A percentile compares a stretch with the other conserved stretches of the same genome.
Conservation (phyloP, 106 monocot species). For the Gastrodia elata region DNA sequence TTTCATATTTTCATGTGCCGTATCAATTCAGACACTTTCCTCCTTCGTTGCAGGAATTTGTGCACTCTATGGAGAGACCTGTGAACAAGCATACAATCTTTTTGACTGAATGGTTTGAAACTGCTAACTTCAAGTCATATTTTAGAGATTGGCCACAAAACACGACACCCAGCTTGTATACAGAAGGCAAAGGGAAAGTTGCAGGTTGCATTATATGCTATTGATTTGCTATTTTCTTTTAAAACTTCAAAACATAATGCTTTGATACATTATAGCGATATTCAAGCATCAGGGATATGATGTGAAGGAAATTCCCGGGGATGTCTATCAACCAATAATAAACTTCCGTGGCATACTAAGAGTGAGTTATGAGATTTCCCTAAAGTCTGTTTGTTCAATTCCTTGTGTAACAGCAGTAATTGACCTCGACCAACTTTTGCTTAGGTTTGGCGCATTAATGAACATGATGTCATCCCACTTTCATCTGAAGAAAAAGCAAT, state of each 20-base stretch:
- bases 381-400: background rate
- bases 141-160: constrained; percentile 42
- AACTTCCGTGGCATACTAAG: constrained; percentile 29
- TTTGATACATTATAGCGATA: constrained; percentile 23
- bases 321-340: constrained; percentile 23
- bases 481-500: constrained; percentile 18
- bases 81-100: constrained; percentile 19
- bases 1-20: background rate
- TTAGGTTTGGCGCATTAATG: constrained; percentile 50
- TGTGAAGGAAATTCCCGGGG: constrained; percentile 41
- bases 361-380: constrained; percentile 16
- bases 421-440: background rate
- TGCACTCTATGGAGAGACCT: constrained; percentile 28
- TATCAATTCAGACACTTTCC: background rate
- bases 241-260: background rate
- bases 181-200: constrained; percentile 46
- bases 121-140: constrained; percentile 31
- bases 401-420: background rate
- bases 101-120: constrained; percentile 48
- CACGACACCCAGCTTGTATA: constrained; percentile 27
- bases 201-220: constrained; percentile 25
- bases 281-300: constrained; percentile 50
- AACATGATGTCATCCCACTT: constrained; percentile 18
- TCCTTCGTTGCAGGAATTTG: constrained; percentile 25
- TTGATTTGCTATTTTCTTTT: constrained; percentile 1